These are phyloP conservation scores for Cyberlindnera euphorbiiphila DNA, from an alignment of 805 yeast genomes.

Conservation along the genomic window DNA sequence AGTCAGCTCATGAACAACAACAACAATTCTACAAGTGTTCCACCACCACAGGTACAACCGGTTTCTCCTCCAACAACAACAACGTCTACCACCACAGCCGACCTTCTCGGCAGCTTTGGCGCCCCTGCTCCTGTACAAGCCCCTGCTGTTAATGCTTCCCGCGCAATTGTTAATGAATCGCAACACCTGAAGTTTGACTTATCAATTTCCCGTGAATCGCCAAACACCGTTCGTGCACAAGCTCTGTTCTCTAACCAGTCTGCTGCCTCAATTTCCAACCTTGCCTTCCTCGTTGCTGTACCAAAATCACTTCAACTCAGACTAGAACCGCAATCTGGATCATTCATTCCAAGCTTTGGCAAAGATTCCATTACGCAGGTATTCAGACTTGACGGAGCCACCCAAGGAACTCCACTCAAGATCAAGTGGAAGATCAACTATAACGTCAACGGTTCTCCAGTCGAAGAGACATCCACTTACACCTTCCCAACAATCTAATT, in stretches of 20 bases:
- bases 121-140: conserved; percentile 10
- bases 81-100: conserved; percentile 15
- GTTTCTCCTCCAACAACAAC: conserved; percentile 16
- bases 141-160: conserved; percentile 14
- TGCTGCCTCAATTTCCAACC: conserved; percentile 40
- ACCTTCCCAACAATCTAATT: conserved; percentile 29
- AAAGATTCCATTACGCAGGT: conserved; percentile 52
- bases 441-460: conserved; percentile 40
- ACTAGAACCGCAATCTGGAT: conserved; percentile 60
- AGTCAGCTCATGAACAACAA: conserved; percentile 17
- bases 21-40: conserved; percentile 15
- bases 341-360: conserved; percentile 44
- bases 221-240: conserved; percentile 39
- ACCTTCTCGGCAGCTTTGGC: conserved; percentile 22
- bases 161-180: conserved; percentile 40
- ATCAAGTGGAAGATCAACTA: conserved; percentile 74
- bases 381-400: conserved; percentile 36
- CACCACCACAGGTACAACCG: no score
- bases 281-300: conserved; percentile 65
- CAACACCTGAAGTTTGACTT: conserved; percentile 46
- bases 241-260: conserved; percentile 50
- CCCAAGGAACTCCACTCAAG: conserved; percentile 44
- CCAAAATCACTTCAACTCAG: conserved; percentile 58
- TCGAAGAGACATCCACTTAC: conserved; percentile 57
- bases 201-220: conserved; percentile 34